Evolutionary conservation across 2,329 filamentous ascomycete genomes (phyloP).

Genomic region (Fusarium subtropicale): DNA sequence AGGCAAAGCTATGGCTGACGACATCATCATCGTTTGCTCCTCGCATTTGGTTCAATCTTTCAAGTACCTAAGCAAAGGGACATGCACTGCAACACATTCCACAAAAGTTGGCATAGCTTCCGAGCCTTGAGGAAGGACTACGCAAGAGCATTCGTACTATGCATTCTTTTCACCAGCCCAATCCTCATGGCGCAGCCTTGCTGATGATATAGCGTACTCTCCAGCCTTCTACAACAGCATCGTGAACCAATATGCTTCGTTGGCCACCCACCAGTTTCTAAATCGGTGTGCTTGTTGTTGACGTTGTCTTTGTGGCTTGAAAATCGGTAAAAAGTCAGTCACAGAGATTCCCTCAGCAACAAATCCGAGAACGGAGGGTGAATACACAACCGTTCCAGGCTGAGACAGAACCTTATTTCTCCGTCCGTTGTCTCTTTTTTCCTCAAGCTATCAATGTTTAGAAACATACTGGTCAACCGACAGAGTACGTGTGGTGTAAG

Average conservation of each 20-base stretch:
- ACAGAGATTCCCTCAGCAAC: not conserved
- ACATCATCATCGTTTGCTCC: not conserved
- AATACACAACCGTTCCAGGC: slow-evolving; percentile 9
- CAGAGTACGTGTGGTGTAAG: slow-evolving; percentile 6
- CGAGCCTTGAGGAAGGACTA: slow-evolving; percentile 5
- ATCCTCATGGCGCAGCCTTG: not conserved
- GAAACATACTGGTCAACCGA: not conserved
- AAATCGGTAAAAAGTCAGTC: slow-evolving; percentile 7
- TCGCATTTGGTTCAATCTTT: not conserved
- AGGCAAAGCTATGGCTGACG: not conserved
- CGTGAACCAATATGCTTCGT: slow-evolving; percentile 21
- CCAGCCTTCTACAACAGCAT: slow-evolving; percentile 15
- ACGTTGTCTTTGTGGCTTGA: slow-evolving; percentile 27
- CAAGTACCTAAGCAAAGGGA: not conserved
- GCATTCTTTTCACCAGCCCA: slow-evolving; percentile 19
- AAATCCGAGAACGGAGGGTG: slow-evolving; percentile 1
- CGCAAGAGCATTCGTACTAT: slow-evolving; percentile 34
- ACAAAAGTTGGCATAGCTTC: slow-evolving; percentile 6
- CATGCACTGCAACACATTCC: slow-evolving; percentile 10
- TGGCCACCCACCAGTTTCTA: slow-evolving; percentile 23
- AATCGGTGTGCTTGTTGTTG: slow-evolving; percentile 25
- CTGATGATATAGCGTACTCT: slow-evolving; percentile 1
- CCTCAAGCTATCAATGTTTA: not conserved
- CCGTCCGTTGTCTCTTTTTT: slow-evolving; percentile 13
- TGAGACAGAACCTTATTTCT: slow-evolving; percentile 8